Evolutionary conservation across 345 rosid genomes (phyloP).

Genomic region (Orychophragmus violaceus): DNA sequence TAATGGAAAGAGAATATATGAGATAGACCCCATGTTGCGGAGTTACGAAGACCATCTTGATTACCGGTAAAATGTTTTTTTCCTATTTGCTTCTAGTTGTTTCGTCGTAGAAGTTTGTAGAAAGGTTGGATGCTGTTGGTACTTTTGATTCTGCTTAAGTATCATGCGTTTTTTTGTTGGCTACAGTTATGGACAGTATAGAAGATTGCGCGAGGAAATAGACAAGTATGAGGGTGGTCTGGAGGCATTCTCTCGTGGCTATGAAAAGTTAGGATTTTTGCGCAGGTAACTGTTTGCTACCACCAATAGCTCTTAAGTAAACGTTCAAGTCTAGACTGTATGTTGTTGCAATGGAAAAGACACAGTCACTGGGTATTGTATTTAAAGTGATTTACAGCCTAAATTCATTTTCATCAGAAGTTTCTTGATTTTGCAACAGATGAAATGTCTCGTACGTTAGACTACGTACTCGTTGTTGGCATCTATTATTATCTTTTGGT

Average conservation of each 20-base stretch:
- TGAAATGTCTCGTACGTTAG: background rate
- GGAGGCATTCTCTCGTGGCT: slow-evolving; percentile 91
- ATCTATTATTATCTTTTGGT: background rate
- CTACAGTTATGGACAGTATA: slow-evolving; percentile 61
- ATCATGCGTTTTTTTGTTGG: slow-evolving; percentile 15
- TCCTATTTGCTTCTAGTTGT: background rate
- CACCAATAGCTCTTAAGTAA: background rate
- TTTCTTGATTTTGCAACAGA: slow-evolving; percentile 4
- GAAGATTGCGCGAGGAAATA: slow-evolving; percentile 58
- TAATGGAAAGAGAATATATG: slow-evolving; percentile 63
- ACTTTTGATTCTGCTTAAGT: background rate
- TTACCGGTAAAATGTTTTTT: slow-evolving; percentile 52
- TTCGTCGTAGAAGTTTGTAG: background rate
- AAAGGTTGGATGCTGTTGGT: background rate
- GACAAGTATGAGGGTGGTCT: slow-evolving; percentile 83
- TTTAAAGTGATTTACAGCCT: background rate
- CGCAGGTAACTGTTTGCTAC: slow-evolving; percentile 50
- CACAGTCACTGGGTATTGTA: background rate
- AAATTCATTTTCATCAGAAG: background rate
- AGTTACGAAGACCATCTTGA: slow-evolving; percentile 68
- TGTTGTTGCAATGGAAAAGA: background rate
- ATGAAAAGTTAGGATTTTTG: slow-evolving; percentile 82
- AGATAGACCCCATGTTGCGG: slow-evolving; percentile 66
- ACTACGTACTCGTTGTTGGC: background rate
- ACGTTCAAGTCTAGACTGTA: background rate